Evolutionary conservation across 2,329 filamentous ascomycete species (phyloP), one percentile per base, ranked within the genome.

Genomic region (Colletotrichum kahawae): DNA sequence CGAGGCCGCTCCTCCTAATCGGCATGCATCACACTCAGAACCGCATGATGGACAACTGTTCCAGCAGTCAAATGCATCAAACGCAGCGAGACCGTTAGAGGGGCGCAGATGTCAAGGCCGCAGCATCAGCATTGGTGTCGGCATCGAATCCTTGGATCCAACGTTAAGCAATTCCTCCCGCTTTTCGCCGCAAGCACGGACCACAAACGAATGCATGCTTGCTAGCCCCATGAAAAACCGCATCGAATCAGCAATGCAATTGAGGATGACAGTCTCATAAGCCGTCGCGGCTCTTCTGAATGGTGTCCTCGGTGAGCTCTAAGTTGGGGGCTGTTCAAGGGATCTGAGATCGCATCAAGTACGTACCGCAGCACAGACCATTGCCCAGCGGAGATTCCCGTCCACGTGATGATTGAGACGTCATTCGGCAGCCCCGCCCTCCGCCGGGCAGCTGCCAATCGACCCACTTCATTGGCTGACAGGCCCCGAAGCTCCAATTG

Each of bases 401-500:
- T 13, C 14, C 63, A 73, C 73, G 73, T 75, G 64, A 73, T 2
- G 9, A 5, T 0, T 1, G 27, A 13, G 48, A 73, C 69, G 73
- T 75, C 73, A 75, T 75, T 14, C 51, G 31, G 36, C 67, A 36
- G 34, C 18, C 36, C 38, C 36, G 34, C 67, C n/a, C 21, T 24
- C 62, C n/a, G 31, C 54, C 16, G 57, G 66, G 70, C 54, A 24
- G n/a, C 27, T 29, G 33, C 24, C 43, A 51, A 54, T 33, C 67
- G 54, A 29, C 67, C 67, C 67, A 60, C 36, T 51, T n/a, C 5
- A 57, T n/a, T 60, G 24, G 27, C 48, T 33, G 54, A 36, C 66
- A 27, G 51, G 51, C 38, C 59, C 38, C 34, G 24, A 21, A 72
- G 62, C 54, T 63, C 72, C 72, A 75, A 66, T 66, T 66, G 67